Evolutionary conservation across 129 eudicot genomes (phyloP).

Genomic region (Glebionis coronaria): DNA sequence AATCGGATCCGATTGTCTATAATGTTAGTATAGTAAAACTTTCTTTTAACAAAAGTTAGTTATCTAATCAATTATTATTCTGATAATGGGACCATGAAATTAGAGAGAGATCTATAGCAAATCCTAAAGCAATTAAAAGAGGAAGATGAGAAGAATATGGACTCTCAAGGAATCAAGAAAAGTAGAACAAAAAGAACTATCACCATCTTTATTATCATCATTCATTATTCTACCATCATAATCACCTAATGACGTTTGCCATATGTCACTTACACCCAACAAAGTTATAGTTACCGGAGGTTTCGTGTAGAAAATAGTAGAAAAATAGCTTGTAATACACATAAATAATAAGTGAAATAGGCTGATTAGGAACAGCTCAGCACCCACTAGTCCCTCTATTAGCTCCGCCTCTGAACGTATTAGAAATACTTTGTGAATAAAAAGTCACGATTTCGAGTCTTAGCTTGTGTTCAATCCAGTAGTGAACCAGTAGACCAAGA

Average conservation of each 20-base stretch:
- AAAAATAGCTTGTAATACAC: no score
- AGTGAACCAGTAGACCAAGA: no score
- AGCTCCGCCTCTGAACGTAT: no score
- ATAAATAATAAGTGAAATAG: no score
- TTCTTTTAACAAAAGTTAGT: constrained; percentile 31
- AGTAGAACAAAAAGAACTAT: constrained; percentile 67
- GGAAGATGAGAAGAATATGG: constrained; percentile 53
- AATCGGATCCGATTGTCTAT: constrained; percentile 8
- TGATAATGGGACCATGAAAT: constrained; percentile 47
- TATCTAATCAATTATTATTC: constrained; percentile 66
- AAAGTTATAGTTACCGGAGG: no score
- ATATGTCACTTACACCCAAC: constrained; percentile 57
- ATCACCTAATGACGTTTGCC: constrained; percentile 43
- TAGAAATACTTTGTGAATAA: no score
- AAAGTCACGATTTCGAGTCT: no score
- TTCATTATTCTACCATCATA: constrained; percentile 29
- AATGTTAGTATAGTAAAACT: neutral
- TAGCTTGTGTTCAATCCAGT: no score
- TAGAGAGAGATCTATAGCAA: constrained; percentile 50
- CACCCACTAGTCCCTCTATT: no score
- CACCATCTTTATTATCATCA: constrained; percentile 52
- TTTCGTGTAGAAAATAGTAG: no score
- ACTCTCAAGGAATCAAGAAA: constrained; percentile 73
- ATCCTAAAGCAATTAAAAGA: constrained; percentile 51
- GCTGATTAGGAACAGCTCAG: no score